phyloP scores from a whole-genome alignment of 2,329 filamentous ascomycete species.

The Fusarium stilboides region DNA sequence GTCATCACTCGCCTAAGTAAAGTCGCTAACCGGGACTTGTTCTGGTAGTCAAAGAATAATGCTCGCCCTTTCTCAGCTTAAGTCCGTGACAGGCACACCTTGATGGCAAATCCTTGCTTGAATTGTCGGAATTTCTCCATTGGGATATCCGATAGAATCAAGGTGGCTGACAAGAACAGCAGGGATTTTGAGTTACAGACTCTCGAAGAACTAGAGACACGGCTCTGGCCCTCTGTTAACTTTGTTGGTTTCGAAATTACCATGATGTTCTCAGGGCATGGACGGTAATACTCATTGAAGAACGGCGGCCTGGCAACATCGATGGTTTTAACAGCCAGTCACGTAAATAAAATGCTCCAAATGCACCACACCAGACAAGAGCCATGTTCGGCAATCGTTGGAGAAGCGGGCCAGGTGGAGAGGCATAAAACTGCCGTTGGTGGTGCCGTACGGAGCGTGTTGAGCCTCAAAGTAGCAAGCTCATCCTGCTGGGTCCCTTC shows the following conservation, averaged over 20 bases:
- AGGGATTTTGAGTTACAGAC: conserved; percentile 31
- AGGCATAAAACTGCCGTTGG: conserved; percentile 50
- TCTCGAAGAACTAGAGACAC: conserved; percentile 2
- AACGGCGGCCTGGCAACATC: neutral
- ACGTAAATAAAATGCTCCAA: conserved; percentile 12
- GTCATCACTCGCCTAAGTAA: conserved; percentile 35
- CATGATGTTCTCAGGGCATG: conserved; percentile 11
- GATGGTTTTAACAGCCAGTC: neutral
- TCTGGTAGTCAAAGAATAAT: conserved; percentile 42
- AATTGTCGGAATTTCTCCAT: conserved; percentile 48
- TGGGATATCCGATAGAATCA: conserved; percentile 45
- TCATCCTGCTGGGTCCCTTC: conserved; percentile 48
- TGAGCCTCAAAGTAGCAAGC: conserved; percentile 49
- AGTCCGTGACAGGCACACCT: conserved; percentile 40
- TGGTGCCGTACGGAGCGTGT: conserved; percentile 44
- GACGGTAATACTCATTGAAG: neutral
- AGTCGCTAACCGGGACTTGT: conserved; percentile 35
- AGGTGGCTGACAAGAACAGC: conserved; percentile 35
- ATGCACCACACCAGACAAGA: conserved; percentile 40
- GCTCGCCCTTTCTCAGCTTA: conserved; percentile 43
- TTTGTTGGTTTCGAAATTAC: conserved; percentile 25
- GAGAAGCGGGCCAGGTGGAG: conserved; percentile 52
- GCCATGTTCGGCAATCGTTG: conserved; percentile 52
- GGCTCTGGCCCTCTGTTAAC: neutral
- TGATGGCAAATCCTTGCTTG: conserved; percentile 46